A percentile compares a stretch with the other conserved stretches of the same genome.
These are phyloP conservation scores for Beverwykella pulmonaria DNA, from an alignment of 495 filamentous ascomycete genomes.

Conservation along the genomic window DNA sequence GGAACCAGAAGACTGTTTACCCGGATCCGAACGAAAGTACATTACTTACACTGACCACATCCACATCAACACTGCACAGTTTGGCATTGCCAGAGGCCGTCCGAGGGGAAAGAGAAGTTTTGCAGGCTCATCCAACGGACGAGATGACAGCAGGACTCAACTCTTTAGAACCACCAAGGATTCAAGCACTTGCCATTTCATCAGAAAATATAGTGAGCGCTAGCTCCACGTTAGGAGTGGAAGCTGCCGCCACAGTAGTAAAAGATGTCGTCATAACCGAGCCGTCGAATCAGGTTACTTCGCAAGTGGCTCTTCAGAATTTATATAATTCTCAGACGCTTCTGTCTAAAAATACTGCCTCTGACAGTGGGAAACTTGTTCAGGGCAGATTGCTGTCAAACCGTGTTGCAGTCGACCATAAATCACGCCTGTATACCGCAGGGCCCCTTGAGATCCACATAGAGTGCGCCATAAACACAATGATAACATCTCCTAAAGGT, in stretches of 20 bases:
- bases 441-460: neutral
- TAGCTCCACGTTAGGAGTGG: neutral
- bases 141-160: neutral
- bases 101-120: neutral
- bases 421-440: neutral
- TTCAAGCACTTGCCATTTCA: too few relatives aligned
- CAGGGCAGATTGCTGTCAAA: conserved; percentile 2
- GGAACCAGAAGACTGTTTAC: conserved; percentile 13
- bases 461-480: neutral
- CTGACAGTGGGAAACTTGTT: conserved; percentile 3
- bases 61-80: conserved; percentile 2
- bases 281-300: neutral
- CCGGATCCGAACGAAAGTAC: conserved; percentile 17
- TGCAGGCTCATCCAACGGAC: conserved; percentile 4
- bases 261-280: neutral
- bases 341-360: neutral
- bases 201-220: neutral
- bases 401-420: neutral
- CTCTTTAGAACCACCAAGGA: too few relatives aligned
- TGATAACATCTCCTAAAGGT: neutral
- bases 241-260: neutral
- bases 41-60: neutral
- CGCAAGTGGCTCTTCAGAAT: neutral
- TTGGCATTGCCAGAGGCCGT: neutral
- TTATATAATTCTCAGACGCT: neutral